A percentile compares a stretch with the other conserved stretches of the same genome.
Conservation (phyloP, 2,329 filamentous ascomycete genomes). For the Aureobasidium sp. region DNA sequence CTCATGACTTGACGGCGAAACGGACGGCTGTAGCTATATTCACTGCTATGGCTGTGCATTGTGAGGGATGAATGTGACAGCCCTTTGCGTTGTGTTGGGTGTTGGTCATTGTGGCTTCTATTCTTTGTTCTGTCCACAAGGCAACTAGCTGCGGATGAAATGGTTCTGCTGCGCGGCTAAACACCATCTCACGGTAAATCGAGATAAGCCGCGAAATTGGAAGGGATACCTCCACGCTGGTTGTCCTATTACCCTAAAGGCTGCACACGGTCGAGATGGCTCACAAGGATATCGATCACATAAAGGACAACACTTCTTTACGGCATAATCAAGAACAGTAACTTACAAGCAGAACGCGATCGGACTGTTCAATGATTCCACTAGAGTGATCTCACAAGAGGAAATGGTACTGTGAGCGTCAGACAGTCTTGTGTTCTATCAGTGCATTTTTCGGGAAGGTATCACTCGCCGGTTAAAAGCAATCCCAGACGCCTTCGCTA, state of each 20-base stretch:
- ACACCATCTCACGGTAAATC: not conserved
- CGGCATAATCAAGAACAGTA: not conserved
- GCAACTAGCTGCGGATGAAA: not conserved
- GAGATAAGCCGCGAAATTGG: not conserved
- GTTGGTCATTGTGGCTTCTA: not conserved
- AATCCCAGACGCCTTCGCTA: slow-evolving; percentile 3
- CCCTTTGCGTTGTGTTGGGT: not conserved
- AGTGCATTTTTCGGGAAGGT: not conserved
- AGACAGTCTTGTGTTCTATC: not conserved
- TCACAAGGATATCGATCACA: not conserved
- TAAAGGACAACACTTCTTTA: not conserved
- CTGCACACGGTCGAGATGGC: not conserved
- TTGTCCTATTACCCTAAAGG: not conserved
- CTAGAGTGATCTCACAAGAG: not conserved
- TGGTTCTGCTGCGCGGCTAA: not conserved
- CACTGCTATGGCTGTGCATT: not conserved
- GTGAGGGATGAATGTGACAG: not conserved
- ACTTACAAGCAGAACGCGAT: not conserved
- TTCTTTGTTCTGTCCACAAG: not conserved
- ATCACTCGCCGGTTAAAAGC: slow-evolving; percentile 1
- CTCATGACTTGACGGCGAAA: not conserved
- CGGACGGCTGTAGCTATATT: not conserved
- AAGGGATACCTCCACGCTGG: not conserved
- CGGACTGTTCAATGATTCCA: not conserved
- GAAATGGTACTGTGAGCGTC: not conserved